Evolutionary conservation across 1,284 basidiomycete species (phyloP), one percentile per base, ranked within the genome.

Genomic region (Cryptococcus depauperatus): DNA sequence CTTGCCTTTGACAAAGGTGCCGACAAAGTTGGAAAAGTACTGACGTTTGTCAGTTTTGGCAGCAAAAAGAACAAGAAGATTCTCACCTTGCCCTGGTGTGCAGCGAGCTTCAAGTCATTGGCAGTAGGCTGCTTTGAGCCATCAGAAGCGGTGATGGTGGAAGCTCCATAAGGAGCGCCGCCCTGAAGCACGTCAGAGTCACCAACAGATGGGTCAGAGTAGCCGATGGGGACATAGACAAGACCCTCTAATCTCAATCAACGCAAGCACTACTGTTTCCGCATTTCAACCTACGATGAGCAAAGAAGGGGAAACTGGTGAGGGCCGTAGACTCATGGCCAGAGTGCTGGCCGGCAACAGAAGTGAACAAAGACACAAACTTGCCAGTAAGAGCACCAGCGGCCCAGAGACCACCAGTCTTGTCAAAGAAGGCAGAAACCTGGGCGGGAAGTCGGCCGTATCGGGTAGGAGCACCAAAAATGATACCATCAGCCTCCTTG

Each of bases 331-430:
- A 64, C 64, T 73, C 70, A 46, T 71, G 70, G 47, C 72, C 72
- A 43, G 70, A 69, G 59, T 73, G 72, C 45, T 63, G 66, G 34
- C 59, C 52, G 5, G 59, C 64, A 32, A 57, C 55, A 29, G 63
- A 65, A 47, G 62, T 64, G 58, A 66, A 63, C 43, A 59, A 22
- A 29, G 49, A 76, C 5, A 77, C 88, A 43, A 75, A 85, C 74
- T 95, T 96, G 61, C 85, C 87, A 41, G 77, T 69, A 41, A 93
- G 79, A 0, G 74, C 77, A 43, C 85, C 85, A 9, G 62, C 52
- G 11, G 74, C 76, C 90, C 90, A 96, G 35, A 76, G 58, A 35
- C 69, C 68, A 54, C 88, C 87, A 10, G 88, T 91, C 4, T 76
- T 68, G 64, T 95, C 91, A 52, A 78, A 77, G 69, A 78, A 77